phyloP scores from a whole-genome alignment of 169 alveolate species.

The Plasmodium falciparum region DNA sequence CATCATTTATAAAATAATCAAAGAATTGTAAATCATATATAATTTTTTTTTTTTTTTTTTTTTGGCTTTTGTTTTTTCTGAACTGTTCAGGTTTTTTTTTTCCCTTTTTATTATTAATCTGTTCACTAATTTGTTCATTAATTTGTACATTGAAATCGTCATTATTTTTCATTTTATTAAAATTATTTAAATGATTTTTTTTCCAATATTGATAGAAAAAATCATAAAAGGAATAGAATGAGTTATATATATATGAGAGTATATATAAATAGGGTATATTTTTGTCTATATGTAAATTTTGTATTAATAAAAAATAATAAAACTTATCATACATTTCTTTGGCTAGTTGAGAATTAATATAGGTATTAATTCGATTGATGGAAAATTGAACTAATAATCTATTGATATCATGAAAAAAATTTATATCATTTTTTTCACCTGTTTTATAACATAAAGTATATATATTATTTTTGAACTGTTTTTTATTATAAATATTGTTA shows the following conservation, averaged over 20 bases:
- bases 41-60: conserved; percentile 2
- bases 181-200: conserved; percentile 13
- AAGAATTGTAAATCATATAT: conserved; percentile 56
- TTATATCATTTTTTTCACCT: conserved; percentile 39
- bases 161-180: background rate
- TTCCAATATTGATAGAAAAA: conserved; percentile 68
- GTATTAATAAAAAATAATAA: conserved; percentile 45
- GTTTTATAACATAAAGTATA: conserved; percentile 52
- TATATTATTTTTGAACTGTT: conserved; percentile 41
- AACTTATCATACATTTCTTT: conserved; percentile 36
- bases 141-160: too few relatives aligned
- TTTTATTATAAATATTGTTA: conserved; percentile 28
- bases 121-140: background rate
- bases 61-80: background rate
- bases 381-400: conserved; percentile 46
- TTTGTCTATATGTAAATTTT: conserved; percentile 62
- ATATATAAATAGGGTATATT: conserved; percentile 35
- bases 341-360: conserved; percentile 19
- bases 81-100: background rate
- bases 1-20: conserved; percentile 35
- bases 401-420: conserved; percentile 25
- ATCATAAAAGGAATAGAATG: conserved; percentile 50
- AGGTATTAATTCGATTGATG: conserved; percentile 16
- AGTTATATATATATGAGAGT: conserved; percentile 55
- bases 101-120: background rate